These are phyloP conservation scores for Neurospora tetrasperma DNA, from an alignment of 495 filamentous ascomycete species.

Conservation along the genomic window DNA sequence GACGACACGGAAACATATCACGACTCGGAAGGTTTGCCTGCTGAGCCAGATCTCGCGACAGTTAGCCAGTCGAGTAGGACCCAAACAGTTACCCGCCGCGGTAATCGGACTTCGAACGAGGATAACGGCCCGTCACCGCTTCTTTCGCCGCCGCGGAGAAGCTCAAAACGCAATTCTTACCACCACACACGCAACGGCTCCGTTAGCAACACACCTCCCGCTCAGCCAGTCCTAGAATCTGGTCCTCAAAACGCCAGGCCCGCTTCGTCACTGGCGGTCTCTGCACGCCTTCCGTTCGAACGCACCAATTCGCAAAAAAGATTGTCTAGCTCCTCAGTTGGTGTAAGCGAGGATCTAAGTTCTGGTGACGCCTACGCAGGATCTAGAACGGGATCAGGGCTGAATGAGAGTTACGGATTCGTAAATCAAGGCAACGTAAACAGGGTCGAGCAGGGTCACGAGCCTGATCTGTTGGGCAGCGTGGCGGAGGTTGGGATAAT, in stretches of 20 bases:
- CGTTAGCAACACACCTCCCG: constrained; percentile 9
- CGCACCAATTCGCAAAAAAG: constrained; percentile 43
- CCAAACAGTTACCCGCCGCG: neutral
- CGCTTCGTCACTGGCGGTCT: neutral
- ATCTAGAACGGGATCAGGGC: constrained; percentile 3
- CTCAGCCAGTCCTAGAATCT: constrained; percentile 3
- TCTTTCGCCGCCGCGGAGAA: constrained; percentile 42
- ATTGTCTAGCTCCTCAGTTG: constrained; percentile 36
- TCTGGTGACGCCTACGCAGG: constrained; percentile 20
- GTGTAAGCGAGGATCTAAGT: constrained; percentile 37
- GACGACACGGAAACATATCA: constrained; percentile 28
- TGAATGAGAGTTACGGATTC: constrained; percentile 47
- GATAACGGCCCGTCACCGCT: constrained; percentile 15
- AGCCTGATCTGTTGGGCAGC: constrained; percentile 32
- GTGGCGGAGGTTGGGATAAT: constrained; percentile 41
- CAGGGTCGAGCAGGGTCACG: constrained; percentile 35
- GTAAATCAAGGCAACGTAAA: constrained; percentile 61
- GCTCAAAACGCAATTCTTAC: constrained; percentile 45
- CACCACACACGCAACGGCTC: constrained; percentile 11
- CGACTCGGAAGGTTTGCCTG: neutral
- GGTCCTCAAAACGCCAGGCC: neutral
- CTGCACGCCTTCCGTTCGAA: constrained; percentile 51
- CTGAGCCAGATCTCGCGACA: neutral
- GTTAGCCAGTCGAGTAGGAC: neutral
- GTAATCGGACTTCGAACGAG: constrained; percentile 30